Evolutionary conservation across 2,329 filamentous ascomycete genomes (phyloP).

Genomic region (Monilinia vaccinii-corymbosi): DNA sequence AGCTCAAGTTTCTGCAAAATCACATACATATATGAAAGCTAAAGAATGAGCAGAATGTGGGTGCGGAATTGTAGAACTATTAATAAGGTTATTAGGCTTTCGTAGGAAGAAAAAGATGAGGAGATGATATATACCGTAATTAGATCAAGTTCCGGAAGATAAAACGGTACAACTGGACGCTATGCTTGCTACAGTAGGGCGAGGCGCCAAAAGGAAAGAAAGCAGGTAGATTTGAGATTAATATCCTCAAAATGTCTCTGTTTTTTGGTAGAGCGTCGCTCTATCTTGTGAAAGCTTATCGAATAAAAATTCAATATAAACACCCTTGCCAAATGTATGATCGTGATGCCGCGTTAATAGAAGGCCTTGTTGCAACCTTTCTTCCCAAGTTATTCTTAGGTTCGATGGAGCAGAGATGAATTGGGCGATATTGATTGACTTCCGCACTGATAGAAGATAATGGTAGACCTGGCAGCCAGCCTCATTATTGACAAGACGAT

Average conservation of each 20-base stretch:
- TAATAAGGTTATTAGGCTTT: too few relatives aligned
- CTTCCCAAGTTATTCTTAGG: not conserved
- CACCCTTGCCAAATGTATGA: not conserved
- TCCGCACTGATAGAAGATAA: not conserved
- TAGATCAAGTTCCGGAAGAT: not conserved
- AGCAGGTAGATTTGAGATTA: not conserved
- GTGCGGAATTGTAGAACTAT: not conserved
- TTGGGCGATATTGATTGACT: not conserved
- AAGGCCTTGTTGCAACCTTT: not conserved
- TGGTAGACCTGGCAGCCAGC: not conserved
- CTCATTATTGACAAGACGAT: not conserved
- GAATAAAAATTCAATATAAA: not conserved
- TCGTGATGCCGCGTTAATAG: not conserved
- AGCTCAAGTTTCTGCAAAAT: not conserved
- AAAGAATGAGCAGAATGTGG: not conserved
- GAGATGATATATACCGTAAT: not conserved
- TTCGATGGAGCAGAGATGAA: not conserved
- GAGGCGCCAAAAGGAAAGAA: not conserved
- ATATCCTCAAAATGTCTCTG: not conserved
- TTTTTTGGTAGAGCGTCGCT: not conserved
- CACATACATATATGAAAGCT: not conserved
- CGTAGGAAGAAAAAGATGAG: not conserved
- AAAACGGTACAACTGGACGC: not conserved
- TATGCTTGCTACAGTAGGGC: not conserved
- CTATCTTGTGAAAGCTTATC: not conserved